Base-by-base conservation (phyloP, 23 red algal species). In the Chondrus crispus region DNA sequence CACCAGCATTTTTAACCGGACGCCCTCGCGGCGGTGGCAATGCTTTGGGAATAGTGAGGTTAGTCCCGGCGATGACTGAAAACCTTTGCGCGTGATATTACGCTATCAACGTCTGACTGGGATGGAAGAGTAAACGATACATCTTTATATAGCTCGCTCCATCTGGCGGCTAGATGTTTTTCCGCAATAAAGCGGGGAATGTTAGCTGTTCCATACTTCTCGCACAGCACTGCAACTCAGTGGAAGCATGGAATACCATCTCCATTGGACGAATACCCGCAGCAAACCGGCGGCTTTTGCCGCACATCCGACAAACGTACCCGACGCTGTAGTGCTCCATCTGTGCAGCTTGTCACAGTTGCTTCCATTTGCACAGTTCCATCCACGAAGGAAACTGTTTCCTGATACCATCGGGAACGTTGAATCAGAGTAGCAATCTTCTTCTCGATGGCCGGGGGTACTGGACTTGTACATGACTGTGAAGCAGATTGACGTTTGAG, bases 241-340 rank as follows among this genome's bases (percentile, higher is more conserved):
- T 88, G 66, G 43, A 88, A 74, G 1, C 84, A 88, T 54, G 84
- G 64, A 10, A 54, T 39, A 46, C 48, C 84, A 45, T 62, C 66
- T 4, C 42, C 40, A 88, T 72, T 74, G 4, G 10, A 3, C 28
- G 48, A 88, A 63, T 85, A 88, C 3, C 47, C 62, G 37, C 84
- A 75, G 41, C 48, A 88, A 12, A 16, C 3, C 7, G 66, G 84
- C 39, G 84, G 84, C 26, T 3, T 58, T 2, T 88, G 19, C 5
- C 53, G 24, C 26, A 1, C 40, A 19, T 36, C 29, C 9, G 7
- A 10, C 37, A 74, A 44, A 55, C 4, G 3, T 51, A 88, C 18
- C 4, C 69, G 64, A 0, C 64, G 69, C 26, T 5, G 38, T 4
- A 88, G 40, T 3, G 69, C 43, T 36, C 42, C 63, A 39, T 75